Evolutionary conservation across 1,284 basidiomycete species (phyloP), one percentile per base, ranked within the genome.

Genomic region (Ceratobasidium sp.): DNA sequence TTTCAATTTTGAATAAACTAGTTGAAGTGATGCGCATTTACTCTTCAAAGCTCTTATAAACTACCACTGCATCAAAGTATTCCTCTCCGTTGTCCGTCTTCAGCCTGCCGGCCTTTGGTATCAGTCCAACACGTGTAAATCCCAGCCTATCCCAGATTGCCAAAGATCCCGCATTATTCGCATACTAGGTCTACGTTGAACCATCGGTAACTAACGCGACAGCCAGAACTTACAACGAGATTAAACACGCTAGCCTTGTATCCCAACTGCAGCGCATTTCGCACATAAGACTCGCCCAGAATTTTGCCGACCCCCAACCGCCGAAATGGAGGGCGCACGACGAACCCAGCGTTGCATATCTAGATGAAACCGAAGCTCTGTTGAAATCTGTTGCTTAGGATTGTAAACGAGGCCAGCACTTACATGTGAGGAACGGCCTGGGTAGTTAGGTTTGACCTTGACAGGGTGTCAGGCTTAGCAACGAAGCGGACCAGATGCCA

Each of bases 191-290:
- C 76, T 47, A 79, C 74, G 72, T 80, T 81, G 75, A 80, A 80
- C n/a, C 81, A n/a, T 58, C 20, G 54, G 31, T 32, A 29, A 22
- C 20, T 35, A 70, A 45, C 0, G 52, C 22, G 25, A 35, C 20
- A 62, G 35, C 17, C 31, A 80, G 90, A 94, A 42, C 88, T 87
- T 79, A 92, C 98, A 38, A 97, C 94, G 53, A 98, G 84, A 77
- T 98, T 98, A 83, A 97, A 98, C 17, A 98, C 92, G 74, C 91
- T 94, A 0, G 87, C 92, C 74, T 87, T 84, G 81, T 96, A 98
- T 8, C 94, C 90, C 29, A 93, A 79, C 38, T 80, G 80, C 0
- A 93, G 94, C 0, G 86, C 96, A 74, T 93, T 94, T 76, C 92
- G 80, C 12, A 96, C 80, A 80, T 88, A 98, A 3, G 91, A 92